phyloP scores from a whole-genome alignment of 2,329 filamentous ascomycete genomes.

The Colletotrichum australisinense region DNA sequence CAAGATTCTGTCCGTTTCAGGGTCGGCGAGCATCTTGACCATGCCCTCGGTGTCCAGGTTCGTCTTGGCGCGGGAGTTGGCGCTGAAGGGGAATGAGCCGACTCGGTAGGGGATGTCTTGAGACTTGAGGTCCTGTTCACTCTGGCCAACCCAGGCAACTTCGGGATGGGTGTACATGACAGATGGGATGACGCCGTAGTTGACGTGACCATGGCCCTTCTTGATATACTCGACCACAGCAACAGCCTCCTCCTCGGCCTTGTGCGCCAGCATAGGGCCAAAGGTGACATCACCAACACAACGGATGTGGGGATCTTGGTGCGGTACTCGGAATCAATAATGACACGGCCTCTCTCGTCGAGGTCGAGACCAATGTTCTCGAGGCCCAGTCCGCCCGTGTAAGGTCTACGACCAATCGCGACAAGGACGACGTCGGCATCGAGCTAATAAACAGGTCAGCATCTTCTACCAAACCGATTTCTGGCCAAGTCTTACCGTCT shows the following conservation, averaged over 20 bases:
- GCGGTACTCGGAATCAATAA: constrained; percentile 99
- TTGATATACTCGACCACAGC: constrained; percentile 97
- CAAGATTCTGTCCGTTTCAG: constrained; percentile 94
- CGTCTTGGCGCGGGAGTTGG: constrained; percentile 99
- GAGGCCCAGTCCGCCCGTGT: constrained; percentile 89
- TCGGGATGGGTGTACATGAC: constrained; percentile 99
- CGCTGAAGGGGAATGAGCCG: constrained; percentile 95
- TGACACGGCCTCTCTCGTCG: constrained; percentile 92
- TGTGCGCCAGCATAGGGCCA: constrained; percentile 98
- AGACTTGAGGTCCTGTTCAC: constrained; percentile 93
- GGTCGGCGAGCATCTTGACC: constrained; percentile 97
- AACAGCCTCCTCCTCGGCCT: constrained; percentile 98
- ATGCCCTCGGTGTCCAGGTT: constrained; percentile 96
- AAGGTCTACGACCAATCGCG: constrained; percentile 95
- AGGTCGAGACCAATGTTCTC: constrained; percentile 94
- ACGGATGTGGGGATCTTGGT: constrained; percentile 97
- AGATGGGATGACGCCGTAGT: constrained; percentile 96
- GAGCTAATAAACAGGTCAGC: constrained; percentile 63
- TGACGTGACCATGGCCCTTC: constrained; percentile 98
- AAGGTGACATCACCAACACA: constrained; percentile 97
- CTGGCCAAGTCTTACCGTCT: constrained; percentile 73
- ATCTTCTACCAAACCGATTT: neutral
- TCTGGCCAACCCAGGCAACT: constrained; percentile 98
- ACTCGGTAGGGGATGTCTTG: constrained; percentile 91
- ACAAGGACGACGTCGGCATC: constrained; percentile 96